Percentiles rank a stretch among this genome's conserved stretches.
phyloP scores from a whole-genome alignment of 305 asterid genomes.

The Ruellia speciosa region DNA sequence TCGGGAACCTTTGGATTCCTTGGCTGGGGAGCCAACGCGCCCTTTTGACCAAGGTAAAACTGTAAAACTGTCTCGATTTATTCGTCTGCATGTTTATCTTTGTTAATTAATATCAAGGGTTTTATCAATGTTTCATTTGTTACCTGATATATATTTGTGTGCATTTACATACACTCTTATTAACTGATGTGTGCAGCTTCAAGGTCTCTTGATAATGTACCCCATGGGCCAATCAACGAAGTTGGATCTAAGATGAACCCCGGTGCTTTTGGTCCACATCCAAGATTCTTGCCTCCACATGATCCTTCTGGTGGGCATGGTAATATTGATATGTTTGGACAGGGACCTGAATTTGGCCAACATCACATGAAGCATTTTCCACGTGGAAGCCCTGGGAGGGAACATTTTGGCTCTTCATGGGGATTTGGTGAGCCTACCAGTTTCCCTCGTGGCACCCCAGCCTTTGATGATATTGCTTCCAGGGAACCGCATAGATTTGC shows the following conservation, averaged over 20 bases:
- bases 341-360: constrained; percentile 47
- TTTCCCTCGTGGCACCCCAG: constrained; percentile 29
- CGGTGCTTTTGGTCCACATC: constrained; percentile 39
- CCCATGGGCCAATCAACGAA: constrained; percentile 37
- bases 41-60: constrained; percentile 53
- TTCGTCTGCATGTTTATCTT: constrained; percentile 10
- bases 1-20: constrained; percentile 39
- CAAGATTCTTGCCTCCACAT: constrained; percentile 43
- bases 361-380: constrained; percentile 38
- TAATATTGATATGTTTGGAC: constrained; percentile 33
- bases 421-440: constrained; percentile 38
- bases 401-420: constrained; percentile 40
- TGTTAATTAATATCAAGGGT: neutral
- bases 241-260: constrained; percentile 36
- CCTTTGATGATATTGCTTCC: constrained; percentile 44
- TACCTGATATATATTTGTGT: neutral
- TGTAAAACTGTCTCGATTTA: neutral
- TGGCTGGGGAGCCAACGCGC: constrained; percentile 33
- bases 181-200: constrained; percentile 31
- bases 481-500: constrained; percentile 46
- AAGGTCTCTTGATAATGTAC: constrained; percentile 37
- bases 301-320: constrained; percentile 36
- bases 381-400: constrained; percentile 49
- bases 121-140: neutral
- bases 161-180: constrained; percentile 7